Percentiles rank a stretch among this genome's conserved stretches.
phyloP scores from a whole-genome alignment of 2,329 filamentous ascomycete genomes.

The Colletotrichum theobromicola region DNA sequence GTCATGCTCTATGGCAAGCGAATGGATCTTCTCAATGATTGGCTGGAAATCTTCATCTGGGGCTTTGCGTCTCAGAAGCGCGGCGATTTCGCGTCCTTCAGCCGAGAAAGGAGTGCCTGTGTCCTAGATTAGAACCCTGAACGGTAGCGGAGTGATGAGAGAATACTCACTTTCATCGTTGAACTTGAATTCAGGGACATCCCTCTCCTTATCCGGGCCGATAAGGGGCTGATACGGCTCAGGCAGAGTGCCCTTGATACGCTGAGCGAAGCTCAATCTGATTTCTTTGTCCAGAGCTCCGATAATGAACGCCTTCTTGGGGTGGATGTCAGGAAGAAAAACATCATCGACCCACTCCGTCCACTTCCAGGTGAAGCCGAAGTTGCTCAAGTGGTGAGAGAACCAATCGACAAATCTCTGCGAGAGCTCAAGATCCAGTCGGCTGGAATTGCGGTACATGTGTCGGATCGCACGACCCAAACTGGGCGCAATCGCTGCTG shows the following conservation, averaged over 20 bases:
- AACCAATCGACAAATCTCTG: conserved; percentile 98
- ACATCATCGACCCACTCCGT: conserved; percentile 94
- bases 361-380: conserved; percentile 99
- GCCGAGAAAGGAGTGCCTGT: conserved; percentile 79
- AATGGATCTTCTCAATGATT: conserved; percentile 80
- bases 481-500: conserved; percentile 93
- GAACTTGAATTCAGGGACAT: conserved; percentile 96
- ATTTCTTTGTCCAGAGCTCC: conserved; percentile 97
- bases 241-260: conserved; percentile 92
- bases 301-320: conserved; percentile 91
- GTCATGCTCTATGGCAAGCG: conserved; percentile 72
- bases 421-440: conserved; percentile 84
- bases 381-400: conserved; percentile 96
- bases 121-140: conserved; percentile 22
- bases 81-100: conserved; percentile 83
- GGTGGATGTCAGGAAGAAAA: conserved; percentile 75
- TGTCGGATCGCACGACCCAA: conserved; percentile 92
- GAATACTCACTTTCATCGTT: conserved; percentile 68
- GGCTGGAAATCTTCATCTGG: conserved; percentile 85
- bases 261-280: conserved; percentile 91
- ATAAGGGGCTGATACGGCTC: conserved; percentile 83
- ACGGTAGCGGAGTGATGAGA: not conserved
- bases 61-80: conserved; percentile 83
- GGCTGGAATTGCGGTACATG: conserved; percentile 81
- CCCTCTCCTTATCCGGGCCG: conserved; percentile 86